phyloP scores from a whole-genome alignment of 352 stramenopile genomes.

The Pythium dissimile region DNA sequence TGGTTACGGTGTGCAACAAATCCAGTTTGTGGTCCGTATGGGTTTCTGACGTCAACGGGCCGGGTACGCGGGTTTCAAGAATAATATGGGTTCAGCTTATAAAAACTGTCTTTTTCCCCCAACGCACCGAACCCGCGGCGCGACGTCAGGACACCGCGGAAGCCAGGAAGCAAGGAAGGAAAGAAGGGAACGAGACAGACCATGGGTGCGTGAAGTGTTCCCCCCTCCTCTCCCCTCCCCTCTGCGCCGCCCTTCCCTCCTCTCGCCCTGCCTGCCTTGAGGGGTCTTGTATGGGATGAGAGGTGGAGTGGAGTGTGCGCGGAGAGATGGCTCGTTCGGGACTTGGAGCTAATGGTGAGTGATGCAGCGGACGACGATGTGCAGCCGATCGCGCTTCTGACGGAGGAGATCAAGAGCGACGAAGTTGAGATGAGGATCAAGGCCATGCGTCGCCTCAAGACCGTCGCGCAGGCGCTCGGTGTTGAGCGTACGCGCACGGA shows the following conservation, averaged over 20 bases:
- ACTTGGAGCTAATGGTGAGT: neutral
- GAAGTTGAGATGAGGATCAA: slow-evolving; percentile 93
- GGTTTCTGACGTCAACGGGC: neutral
- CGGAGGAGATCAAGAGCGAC: slow-evolving; percentile 89
- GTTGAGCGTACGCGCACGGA: slow-evolving; percentile 73
- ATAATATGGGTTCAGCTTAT: neutral
- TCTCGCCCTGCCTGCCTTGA: no score
- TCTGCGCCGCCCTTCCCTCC: neutral
- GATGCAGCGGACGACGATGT: slow-evolving; percentile 66
- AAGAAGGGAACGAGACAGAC: slow-evolving; percentile 6
- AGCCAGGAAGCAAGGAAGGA: slow-evolving; percentile 12
- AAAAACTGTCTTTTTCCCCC: slow-evolving; percentile 29
- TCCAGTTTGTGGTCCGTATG: neutral
- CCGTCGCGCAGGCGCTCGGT: slow-evolving; percentile 90
- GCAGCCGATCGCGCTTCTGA: slow-evolving; percentile 89
- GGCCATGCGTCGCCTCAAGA: slow-evolving; percentile 90
- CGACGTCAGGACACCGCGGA: slow-evolving; percentile 13
- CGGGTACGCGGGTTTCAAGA: neutral
- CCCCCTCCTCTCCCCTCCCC: neutral
- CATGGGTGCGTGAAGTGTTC: slow-evolving; percentile 12
- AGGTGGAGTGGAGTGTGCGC: neutral
- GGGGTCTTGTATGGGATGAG: neutral
- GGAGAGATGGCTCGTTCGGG: neutral
- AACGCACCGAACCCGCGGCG: slow-evolving; percentile 1
- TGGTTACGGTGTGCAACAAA: slow-evolving; percentile 6